Conservation (phyloP, 2,329 filamentous ascomycete genomes). For the Alternaria metachromatica region DNA sequence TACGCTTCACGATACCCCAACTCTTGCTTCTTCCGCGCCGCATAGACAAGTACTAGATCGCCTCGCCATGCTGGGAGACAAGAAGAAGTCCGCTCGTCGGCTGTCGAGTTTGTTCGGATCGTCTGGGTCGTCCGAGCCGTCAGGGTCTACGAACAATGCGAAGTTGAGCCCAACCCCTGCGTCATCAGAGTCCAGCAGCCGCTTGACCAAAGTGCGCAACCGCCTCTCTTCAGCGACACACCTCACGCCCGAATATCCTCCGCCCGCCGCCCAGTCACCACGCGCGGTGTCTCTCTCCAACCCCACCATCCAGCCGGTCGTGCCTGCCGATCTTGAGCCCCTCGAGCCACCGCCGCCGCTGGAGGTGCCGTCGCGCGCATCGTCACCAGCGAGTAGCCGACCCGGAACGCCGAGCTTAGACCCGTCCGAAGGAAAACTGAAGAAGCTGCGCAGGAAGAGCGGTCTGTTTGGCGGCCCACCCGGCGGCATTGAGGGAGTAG, state of each 20-base stretch:
- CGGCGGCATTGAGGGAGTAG: slow-evolving; percentile 4
- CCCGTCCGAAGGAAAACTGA: slow-evolving; percentile 27
- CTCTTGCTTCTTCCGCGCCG: background rate
- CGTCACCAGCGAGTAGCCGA: slow-evolving; percentile 37
- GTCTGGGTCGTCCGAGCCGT: slow-evolving; percentile 18
- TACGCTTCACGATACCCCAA: background rate
- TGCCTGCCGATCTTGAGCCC: slow-evolving; percentile 28
- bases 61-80: slow-evolving; percentile 31
- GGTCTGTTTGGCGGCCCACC: slow-evolving; percentile 39
- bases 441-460: slow-evolving; percentile 47
- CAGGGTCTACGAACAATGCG: slow-evolving; percentile 8
- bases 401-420: slow-evolving; percentile 30
- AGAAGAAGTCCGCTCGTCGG: slow-evolving; percentile 42
- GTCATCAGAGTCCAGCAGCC: slow-evolving; percentile 38
- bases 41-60: background rate
- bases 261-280: slow-evolving; percentile 27
- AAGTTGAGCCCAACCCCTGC: slow-evolving; percentile 24
- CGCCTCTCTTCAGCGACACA: slow-evolving; percentile 41
- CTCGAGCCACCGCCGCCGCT: slow-evolving; percentile 40
- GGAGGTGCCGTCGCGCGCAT: slow-evolving; percentile 33
- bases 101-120: slow-evolving; percentile 45
- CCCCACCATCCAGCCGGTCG: slow-evolving; percentile 38
- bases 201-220: slow-evolving; percentile 41
- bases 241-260: slow-evolving; percentile 41
- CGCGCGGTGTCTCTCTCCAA: slow-evolving; percentile 22